Conservation (phyloP, 345 rosid genomes). For the Moricandia arvensis region DNA sequence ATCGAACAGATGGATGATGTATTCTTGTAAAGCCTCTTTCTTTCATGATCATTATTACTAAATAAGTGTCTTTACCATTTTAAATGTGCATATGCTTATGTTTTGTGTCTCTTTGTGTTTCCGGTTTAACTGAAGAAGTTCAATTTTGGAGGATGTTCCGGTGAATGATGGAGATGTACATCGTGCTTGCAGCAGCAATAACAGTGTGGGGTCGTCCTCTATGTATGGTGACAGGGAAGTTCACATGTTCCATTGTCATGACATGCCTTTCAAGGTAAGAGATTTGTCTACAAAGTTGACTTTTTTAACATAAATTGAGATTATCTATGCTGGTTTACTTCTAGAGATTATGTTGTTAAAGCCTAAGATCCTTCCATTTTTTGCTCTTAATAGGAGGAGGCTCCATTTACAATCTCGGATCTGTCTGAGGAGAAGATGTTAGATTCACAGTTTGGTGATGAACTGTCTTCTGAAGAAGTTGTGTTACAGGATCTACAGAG, state of each 20-base stretch:
- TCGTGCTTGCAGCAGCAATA: slow-evolving; percentile 23
- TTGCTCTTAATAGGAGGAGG: slow-evolving; percentile 22
- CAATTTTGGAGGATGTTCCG: slow-evolving; percentile 42
- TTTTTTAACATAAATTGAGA: neutral
- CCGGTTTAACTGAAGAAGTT: slow-evolving; percentile 34
- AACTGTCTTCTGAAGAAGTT: slow-evolving; percentile 53
- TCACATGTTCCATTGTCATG: slow-evolving; percentile 29
- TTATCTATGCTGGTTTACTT: neutral
- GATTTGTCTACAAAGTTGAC: neutral
- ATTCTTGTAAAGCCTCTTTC: slow-evolving; percentile 58
- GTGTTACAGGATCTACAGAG: slow-evolving; percentile 64
- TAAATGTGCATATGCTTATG: slow-evolving; percentile 1
- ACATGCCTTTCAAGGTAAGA: slow-evolving; percentile 34
- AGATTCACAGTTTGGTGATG: slow-evolving; percentile 24
- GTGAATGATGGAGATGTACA: slow-evolving; percentile 35
- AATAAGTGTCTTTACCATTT: neutral
- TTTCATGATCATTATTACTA: neutral
- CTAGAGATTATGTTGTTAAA: neutral
- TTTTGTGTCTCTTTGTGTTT: slow-evolving; percentile 16
- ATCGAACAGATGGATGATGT: slow-evolving; percentile 65
- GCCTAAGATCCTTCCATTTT: neutral
- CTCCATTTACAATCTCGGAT: slow-evolving; percentile 34
- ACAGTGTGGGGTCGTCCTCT: slow-evolving; percentile 31
- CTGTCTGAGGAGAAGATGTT: slow-evolving; percentile 32
- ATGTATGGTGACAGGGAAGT: slow-evolving; percentile 32